These are phyloP conservation scores for Tetrapyrgos nigripes DNA, from an alignment of 1,284 basidiomycete species.

Conservation along the genomic window DNA sequence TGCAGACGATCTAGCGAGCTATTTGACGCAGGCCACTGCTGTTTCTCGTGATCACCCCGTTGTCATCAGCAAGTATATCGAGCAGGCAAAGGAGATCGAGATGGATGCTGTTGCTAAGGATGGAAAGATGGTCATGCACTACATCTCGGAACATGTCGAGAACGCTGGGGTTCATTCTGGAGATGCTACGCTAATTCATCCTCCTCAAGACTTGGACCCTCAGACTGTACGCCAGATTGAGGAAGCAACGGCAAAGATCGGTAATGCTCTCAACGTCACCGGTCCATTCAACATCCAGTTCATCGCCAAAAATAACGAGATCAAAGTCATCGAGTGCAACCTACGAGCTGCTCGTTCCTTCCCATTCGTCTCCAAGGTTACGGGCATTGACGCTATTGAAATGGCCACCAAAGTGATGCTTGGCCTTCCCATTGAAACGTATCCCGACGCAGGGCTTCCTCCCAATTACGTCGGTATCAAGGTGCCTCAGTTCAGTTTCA, in stretches of 20 bases:
- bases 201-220: slow-evolving; percentile 97
- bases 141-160: slow-evolving; percentile 99
- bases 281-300: slow-evolving; percentile 99
- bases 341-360: slow-evolving; percentile 97
- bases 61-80: slow-evolving; percentile 99
- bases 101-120: slow-evolving; percentile 99
- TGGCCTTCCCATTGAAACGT: slow-evolving; percentile 86
- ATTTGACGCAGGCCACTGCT: slow-evolving; percentile 94
- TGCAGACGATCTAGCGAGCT: slow-evolving; percentile 88
- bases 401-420: slow-evolving; percentile 99
- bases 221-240: slow-evolving; percentile 96
- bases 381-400: slow-evolving; percentile 96
- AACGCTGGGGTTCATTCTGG: slow-evolving; percentile 98
- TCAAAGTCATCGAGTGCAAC: slow-evolving; percentile 99
- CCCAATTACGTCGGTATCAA: slow-evolving; percentile 97
- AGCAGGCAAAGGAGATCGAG: slow-evolving; percentile 99
- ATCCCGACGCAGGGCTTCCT: slow-evolving; percentile 89
- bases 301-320: slow-evolving; percentile 99
- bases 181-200: slow-evolving; percentile 97
- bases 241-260: slow-evolving; percentile 97
- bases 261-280: slow-evolving; percentile 97
- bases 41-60: slow-evolving; percentile 98
- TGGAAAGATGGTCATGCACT: slow-evolving; percentile 99
- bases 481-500: slow-evolving; percentile 99
- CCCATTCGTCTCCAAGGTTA: slow-evolving; percentile 99